Evolutionary conservation across 805 yeast genomes (phyloP).

Genomic region (Cyberlindnera bimundalis): DNA sequence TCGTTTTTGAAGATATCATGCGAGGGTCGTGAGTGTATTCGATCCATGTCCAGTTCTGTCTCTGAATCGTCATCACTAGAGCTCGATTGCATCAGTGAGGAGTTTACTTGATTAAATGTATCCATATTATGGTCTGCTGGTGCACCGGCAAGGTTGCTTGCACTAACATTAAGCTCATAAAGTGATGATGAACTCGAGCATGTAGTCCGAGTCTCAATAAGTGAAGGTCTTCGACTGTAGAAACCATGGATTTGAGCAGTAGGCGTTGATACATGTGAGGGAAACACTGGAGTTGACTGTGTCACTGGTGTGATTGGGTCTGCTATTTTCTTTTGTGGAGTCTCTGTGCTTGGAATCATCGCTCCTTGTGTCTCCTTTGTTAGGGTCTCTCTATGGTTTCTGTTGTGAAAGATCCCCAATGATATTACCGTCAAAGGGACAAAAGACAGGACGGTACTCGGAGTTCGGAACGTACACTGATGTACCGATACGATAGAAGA

Average conservation of each 20-base stretch:
- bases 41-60: slow-evolving; percentile 12
- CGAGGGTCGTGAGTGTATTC: slow-evolving; percentile 9
- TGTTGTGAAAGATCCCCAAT: too few species aligned
- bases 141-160: slow-evolving; percentile 5
- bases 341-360: slow-evolving; percentile 1
- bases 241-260: slow-evolving; percentile 1
- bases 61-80: slow-evolving; percentile 17
- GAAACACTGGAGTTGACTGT: slow-evolving; percentile 8
- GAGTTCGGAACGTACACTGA: too few species aligned
- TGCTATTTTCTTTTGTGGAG: slow-evolving; percentile 6
- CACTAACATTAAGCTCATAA: slow-evolving; percentile 16
- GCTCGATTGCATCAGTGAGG: slow-evolving; percentile 9
- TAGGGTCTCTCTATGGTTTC: too few species aligned
- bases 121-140: slow-evolving; percentile 4
- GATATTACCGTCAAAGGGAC: too few species aligned
- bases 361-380: neutral
- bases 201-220: slow-evolving; percentile 7
- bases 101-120: slow-evolving; percentile 1
- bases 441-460: too few species aligned
- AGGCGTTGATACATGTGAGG: slow-evolving; percentile 2
- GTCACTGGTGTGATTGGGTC: slow-evolving; percentile 14
- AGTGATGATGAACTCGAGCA: slow-evolving; percentile 19
- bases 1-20: slow-evolving; percentile 15
- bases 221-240: slow-evolving; percentile 12
- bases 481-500: too few species aligned